These are phyloP conservation scores for Alternaria infectoria DNA, from an alignment of 2,329 filamentous ascomycete species.

Conservation along the genomic window DNA sequence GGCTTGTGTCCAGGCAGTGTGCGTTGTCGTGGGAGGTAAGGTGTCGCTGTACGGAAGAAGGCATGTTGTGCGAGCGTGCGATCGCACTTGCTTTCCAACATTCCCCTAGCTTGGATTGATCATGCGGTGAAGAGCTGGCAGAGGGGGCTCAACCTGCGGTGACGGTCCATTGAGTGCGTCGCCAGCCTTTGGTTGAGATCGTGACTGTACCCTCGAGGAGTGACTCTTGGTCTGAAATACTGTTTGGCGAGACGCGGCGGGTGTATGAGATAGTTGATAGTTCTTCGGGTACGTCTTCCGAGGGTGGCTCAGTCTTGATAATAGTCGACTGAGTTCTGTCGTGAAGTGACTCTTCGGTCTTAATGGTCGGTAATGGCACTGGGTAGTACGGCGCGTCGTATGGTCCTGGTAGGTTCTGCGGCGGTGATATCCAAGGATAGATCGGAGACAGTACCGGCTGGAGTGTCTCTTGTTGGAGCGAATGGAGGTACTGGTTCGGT, in stretches of 20 bases:
- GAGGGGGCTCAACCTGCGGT: constrained; percentile 30
- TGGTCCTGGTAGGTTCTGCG: constrained; percentile 42
- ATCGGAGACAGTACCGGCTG: constrained; percentile 28
- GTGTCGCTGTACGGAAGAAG: neutral
- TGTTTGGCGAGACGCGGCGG: constrained; percentile 35
- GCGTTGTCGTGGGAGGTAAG: neutral
- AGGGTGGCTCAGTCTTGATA: constrained; percentile 6
- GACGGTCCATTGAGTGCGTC: constrained; percentile 45
- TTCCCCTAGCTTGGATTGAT: neutral
- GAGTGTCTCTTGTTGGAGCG: constrained; percentile 21
- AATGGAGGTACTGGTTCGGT: constrained; percentile 20
- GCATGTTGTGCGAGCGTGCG: neutral
- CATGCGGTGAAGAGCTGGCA: neutral
- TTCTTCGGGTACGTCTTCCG: neutral
- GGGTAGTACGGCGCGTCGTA: constrained; percentile 46
- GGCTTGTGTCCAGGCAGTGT: neutral
- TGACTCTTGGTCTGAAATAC: constrained; percentile 15
- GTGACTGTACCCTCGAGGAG: constrained; percentile 36
- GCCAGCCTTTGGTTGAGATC: constrained; percentile 39
- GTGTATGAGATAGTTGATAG: constrained; percentile 27
- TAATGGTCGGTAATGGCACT: constrained; percentile 37
- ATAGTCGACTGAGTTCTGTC: constrained; percentile 16
- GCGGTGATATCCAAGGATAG: constrained; percentile 43
- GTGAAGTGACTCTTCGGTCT: constrained; percentile 8
- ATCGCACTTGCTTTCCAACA: neutral